These are phyloP conservation scores for Mentha longifolia DNA, from an alignment of 257 asterid genomes.

Conservation along the genomic window DNA sequence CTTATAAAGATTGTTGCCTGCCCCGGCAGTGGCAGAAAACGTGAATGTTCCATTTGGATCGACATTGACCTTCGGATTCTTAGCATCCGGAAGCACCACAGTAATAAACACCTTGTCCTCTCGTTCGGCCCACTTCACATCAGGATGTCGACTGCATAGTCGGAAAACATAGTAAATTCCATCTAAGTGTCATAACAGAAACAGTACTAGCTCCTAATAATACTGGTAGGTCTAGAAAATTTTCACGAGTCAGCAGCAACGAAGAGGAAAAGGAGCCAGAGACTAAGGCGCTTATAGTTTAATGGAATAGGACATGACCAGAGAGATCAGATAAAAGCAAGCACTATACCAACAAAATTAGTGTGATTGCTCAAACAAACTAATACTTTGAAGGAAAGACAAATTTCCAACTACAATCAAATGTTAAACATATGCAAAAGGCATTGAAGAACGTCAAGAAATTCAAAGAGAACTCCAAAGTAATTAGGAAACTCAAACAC, in stretches of 20 bases:
- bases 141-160: slow-evolving; percentile 62
- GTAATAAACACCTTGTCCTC: slow-evolving; percentile 67
- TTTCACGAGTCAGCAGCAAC: background rate
- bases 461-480: background rate
- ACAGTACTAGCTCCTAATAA: background rate
- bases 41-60: slow-evolving; percentile 70
- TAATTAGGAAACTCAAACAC: background rate
- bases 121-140: slow-evolving; percentile 83
- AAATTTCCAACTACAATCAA: background rate
- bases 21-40: slow-evolving; percentile 62
- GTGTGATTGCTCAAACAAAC: background rate
- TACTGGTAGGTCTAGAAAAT: background rate
- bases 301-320: background rate
- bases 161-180: background rate
- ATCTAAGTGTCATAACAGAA: background rate
- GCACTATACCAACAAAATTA: background rate
- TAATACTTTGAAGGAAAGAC: background rate
- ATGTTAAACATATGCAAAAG: background rate
- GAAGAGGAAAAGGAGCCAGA: background rate
- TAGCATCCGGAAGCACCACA: slow-evolving; percentile 66
- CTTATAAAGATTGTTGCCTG: slow-evolving; percentile 55
- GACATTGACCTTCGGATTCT: slow-evolving; percentile 62
- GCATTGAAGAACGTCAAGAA: background rate
- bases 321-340: background rate
- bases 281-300: background rate